Percentiles rank a stretch among this genome's conserved stretches.
Conservation (phyloP, 2,329 filamentous ascomycete species). For the Paecilomyces formosus region DNA sequence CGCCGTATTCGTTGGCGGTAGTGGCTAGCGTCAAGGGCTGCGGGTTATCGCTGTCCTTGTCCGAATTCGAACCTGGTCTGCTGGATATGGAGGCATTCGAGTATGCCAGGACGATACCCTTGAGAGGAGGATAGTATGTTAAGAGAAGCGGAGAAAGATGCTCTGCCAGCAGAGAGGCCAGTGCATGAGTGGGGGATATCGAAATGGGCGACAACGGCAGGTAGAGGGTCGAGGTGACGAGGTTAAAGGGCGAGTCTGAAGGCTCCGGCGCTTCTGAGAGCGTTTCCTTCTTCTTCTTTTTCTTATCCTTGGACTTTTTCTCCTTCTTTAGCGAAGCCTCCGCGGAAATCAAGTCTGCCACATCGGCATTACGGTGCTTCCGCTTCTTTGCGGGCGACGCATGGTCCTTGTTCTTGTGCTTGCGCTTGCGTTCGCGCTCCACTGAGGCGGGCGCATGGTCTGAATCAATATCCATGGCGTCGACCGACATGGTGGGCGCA, state of each 20-base stretch:
- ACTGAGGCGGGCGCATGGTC: constrained; percentile 12
- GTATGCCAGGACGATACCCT: constrained; percentile 52
- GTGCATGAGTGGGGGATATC: constrained; percentile 44
- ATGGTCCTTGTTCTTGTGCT: constrained; percentile 40
- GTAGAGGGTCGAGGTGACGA: constrained; percentile 70
- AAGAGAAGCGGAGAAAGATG: constrained; percentile 57
- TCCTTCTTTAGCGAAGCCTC: constrained; percentile 24
- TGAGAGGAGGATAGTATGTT: constrained; percentile 53
- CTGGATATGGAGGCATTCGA: constrained; percentile 37
- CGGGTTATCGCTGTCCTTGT: constrained; percentile 19
- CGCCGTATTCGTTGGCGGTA: constrained; percentile 70
- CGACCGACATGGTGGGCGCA: constrained; percentile 25
- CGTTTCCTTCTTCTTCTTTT: constrained; percentile 14
- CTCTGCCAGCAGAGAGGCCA: constrained; percentile 52
- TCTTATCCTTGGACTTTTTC: constrained; percentile 26
- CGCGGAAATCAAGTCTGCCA: constrained; percentile 8
- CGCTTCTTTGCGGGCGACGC: constrained; percentile 35
- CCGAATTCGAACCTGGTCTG: constrained; percentile 24
- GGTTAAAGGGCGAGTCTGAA: constrained; percentile 62
- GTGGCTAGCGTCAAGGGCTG: constrained; percentile 35
- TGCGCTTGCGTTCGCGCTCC: constrained; percentile 34
- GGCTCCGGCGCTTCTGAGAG: constrained; percentile 12
- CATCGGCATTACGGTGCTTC: constrained; percentile 25
- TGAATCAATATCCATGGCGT: constrained; percentile 33
- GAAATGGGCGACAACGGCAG: constrained; percentile 53